Evolutionary conservation across 139 green algal genomes (phyloP), one percentile per base, ranked within the genome.

Genomic region (Micractinium sp.): DNA sequence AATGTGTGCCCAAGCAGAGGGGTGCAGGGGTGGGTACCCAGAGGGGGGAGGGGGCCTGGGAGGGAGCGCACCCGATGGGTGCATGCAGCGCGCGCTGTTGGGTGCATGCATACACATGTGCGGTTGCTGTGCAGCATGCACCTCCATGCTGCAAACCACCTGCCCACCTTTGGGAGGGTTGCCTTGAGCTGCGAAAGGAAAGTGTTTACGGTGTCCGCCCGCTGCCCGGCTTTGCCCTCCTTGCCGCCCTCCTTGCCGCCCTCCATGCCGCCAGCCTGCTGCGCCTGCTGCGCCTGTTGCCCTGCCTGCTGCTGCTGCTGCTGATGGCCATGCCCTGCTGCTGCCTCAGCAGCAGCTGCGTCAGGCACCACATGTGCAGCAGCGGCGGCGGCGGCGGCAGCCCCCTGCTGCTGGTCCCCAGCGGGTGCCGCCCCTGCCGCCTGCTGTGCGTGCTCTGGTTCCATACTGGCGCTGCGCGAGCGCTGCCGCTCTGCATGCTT

Each of bases 111-210:
- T 18, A 18, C 20, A 22, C 22, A 75, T 9, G 47, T 56, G 47
- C 47, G 5, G 9, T 9, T 56, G 25, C 67, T 22, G 2, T 18
- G 23, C 67, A 75, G 23, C 20, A 2, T 5, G 7, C 31, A 29
- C 19, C 22, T 71, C 63, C 63, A 2, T 71, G 63, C 63, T 12
- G 7, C 63, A 25, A 2, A 31, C 9, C 20, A 23, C 63, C 31
- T 7, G 20, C 82, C 0, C 61, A 87, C 82, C 82, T 87, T 78
- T n/a, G 87, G 63, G 87, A 95, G 90, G 41, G 89, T 66, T 31
- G 75, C 35, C 69, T 93, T 89, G 69, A 96, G 91, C 84, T 88
- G 53, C 31, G 53, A 78, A 29, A 95, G 61, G 88, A 93, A 96
- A 19, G 88, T 75, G n/a, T 66, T 71, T 0, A 88, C 56, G 0